Conservation (phyloP, 768 basidiomycete genomes). For the Serendipita sp. region DNA sequence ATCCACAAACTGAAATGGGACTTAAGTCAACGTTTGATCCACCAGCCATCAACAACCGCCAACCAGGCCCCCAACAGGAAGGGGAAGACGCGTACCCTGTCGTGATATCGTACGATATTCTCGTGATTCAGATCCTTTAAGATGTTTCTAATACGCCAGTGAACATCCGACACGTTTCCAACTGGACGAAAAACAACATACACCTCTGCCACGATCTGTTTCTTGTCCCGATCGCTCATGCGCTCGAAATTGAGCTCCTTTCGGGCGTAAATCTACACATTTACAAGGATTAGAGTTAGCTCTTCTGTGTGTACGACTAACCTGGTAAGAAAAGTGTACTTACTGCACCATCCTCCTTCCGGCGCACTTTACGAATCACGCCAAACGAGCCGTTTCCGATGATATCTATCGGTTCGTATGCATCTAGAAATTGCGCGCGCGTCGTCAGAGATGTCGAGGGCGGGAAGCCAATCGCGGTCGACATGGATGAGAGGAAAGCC, state of each 20-base stretch:
- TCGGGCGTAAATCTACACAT: slow-evolving; percentile 55
- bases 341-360: slow-evolving; percentile 71
- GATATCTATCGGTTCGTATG: slow-evolving; percentile 75
- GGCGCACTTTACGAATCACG: slow-evolving; percentile 84
- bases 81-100: slow-evolving; percentile 32
- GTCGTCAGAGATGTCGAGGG: slow-evolving; percentile 1
- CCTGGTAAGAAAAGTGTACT: slow-evolving; percentile 19
- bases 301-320: slow-evolving; percentile 3
- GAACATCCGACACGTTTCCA: not conserved
- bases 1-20: slow-evolving; percentile 47
- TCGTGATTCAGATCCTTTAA: slow-evolving; percentile 89
- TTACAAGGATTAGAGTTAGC: slow-evolving; percentile 6
- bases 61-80: not conserved
- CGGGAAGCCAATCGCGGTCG: not conserved
- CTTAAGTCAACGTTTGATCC: no score
- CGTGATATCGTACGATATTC: slow-evolving; percentile 91
- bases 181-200: slow-evolving; percentile 28
- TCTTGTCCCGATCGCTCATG: slow-evolving; percentile 90
- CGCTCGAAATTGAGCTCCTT: slow-evolving; percentile 97
- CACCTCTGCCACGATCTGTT: slow-evolving; percentile 98
- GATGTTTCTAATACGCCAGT: slow-evolving; percentile 51
- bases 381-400: slow-evolving; percentile 98
- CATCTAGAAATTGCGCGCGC: slow-evolving; percentile 33
- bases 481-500: not conserved
- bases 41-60: slow-evolving; percentile 14